These are phyloP conservation scores for Plasmodium gonderi DNA, from an alignment of 169 alveolate genomes.

Conservation along the genomic window DNA sequence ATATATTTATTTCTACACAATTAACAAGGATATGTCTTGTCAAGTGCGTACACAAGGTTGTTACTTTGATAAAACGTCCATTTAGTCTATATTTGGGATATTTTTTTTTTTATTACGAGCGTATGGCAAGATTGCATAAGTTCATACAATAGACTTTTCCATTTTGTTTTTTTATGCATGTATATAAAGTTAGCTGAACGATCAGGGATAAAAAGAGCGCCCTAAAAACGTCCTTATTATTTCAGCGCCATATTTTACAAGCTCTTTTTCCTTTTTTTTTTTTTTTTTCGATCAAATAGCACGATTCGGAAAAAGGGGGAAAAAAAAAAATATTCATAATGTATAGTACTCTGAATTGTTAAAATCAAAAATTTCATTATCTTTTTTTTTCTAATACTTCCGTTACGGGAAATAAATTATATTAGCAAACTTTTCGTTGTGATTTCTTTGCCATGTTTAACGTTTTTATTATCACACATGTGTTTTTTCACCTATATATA, in stretches of 20 bases:
- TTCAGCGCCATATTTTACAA: background rate
- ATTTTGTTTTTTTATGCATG: background rate
- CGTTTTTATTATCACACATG: background rate
- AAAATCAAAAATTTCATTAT: background rate
- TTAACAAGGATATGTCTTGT: background rate
- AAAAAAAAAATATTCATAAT: background rate
- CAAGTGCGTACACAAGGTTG: background rate
- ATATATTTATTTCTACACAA: background rate
- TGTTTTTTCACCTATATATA: background rate
- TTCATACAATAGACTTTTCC: background rate
- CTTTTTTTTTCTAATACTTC: background rate
- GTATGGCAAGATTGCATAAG: background rate
- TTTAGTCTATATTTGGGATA: background rate
- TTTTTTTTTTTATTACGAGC: background rate
- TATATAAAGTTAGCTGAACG: background rate
- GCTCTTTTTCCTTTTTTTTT: background rate
- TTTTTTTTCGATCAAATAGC: too few species aligned
- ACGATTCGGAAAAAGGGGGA: background rate
- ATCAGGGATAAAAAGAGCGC: background rate
- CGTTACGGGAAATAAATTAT: background rate
- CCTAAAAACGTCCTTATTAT: background rate
- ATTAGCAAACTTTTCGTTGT: background rate
- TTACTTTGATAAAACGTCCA: background rate
- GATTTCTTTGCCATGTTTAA: background rate
- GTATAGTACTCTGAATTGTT: background rate